phyloP scores from a whole-genome alignment of 805 yeast species.

The Lachancea dasiensis region DNA sequence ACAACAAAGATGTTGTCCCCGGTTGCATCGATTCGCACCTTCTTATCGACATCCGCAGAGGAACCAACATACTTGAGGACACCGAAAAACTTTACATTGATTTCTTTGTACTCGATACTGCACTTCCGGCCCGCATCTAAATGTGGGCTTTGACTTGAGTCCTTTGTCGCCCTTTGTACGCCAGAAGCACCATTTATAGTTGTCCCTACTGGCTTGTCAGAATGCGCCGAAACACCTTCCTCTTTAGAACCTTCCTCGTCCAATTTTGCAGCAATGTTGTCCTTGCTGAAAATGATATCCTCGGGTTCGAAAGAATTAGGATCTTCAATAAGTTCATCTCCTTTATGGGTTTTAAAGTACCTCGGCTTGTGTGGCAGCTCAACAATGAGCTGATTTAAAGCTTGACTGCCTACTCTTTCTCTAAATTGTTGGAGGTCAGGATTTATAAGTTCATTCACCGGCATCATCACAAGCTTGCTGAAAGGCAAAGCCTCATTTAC shows the following conservation, averaged over 20 bases:
- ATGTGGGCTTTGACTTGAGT: background rate
- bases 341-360: slow-evolving; percentile 77
- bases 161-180: background rate
- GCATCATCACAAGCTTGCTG: slow-evolving; percentile 52
- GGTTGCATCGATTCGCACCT: slow-evolving; percentile 19
- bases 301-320: slow-evolving; percentile 33
- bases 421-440: slow-evolving; percentile 69
- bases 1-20: slow-evolving; percentile 34
- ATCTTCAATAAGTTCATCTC: slow-evolving; percentile 72
- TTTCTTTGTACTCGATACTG: slow-evolving; percentile 14
- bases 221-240: background rate
- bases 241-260: background rate
- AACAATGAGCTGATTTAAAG: slow-evolving; percentile 61
- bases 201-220: background rate
- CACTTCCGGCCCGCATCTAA: background rate
- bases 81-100: slow-evolving; percentile 12
- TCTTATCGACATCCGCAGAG: slow-evolving; percentile 14
- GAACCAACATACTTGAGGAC: slow-evolving; percentile 14
- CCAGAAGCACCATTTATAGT: too few species aligned
- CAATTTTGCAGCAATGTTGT: slow-evolving; percentile 12
- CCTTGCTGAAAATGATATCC: slow-evolving; percentile 30
- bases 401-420: slow-evolving; percentile 62
- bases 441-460: slow-evolving; percentile 70
- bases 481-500: slow-evolving; percentile 49
- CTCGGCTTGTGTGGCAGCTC: slow-evolving; percentile 55